Base-by-base conservation (phyloP, 306 rosid genomes). In the Acacia melanoxylon region DNA sequence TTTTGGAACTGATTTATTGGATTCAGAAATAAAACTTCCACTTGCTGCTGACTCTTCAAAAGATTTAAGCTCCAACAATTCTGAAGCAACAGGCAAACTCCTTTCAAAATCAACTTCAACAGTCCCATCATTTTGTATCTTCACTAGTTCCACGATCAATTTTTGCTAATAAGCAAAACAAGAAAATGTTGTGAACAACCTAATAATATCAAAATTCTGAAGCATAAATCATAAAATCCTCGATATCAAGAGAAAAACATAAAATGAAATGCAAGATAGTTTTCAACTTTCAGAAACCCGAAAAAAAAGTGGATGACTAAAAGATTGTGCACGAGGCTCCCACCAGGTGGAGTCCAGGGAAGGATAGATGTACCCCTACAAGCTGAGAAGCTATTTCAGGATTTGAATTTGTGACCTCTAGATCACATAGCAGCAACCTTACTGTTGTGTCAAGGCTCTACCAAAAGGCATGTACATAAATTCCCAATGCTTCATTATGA, bases 111-210 rank as follows among this genome's bases (percentile, higher is more conserved):
- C 89, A 74, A 93, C 94, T 80, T 91, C 91, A 81, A 89, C 93
- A 7, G 91, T 93, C 84, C 93, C 98, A 67, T 91, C 98, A 68
- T 83, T 87, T 89, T 93, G 98, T 89, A 91, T 90, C 88, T 83
- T 91, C 81, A 89, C 93, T 48, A 90, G 80, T 87, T 91, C 86
- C 27, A 52, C 89, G 59, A 91, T 80, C 20, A 93, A 83, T 74
- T 91, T 89, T 81, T 85, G 87, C 98, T 91, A 88, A 74, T 80
- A 89, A 59, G 66, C 75, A 86, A 77, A 66, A 84, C 35, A 77
- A 59, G 75, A 68, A 56, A 70, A 68, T 67, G 54, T 58, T 54
- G 78, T 78, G 54, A 85, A 9, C 66, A 76, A 61, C 59, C n/a
- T 82, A 77, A 51, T 40, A 74, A 61, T 58, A 62, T 75, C 13